phyloP scores from a whole-genome alignment of 2,329 filamentous ascomycete species.

The Calonectria pteridis region DNA sequence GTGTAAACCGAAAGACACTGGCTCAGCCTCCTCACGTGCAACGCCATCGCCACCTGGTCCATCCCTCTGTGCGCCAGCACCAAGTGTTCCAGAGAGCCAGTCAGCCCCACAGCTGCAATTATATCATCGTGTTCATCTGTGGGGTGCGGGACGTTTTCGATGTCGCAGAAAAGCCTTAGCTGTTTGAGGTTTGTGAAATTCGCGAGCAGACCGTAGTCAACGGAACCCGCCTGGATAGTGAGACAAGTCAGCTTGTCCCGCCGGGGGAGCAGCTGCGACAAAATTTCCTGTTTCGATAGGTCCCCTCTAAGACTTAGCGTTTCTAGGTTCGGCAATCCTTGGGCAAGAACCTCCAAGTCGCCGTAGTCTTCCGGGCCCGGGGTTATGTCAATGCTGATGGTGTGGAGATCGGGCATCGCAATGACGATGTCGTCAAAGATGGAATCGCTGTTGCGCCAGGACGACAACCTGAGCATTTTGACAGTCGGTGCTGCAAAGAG shows the following conservation, averaged over 20 bases:
- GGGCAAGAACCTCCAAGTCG: background rate
- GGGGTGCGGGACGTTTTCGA: background rate
- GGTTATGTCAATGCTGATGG: background rate
- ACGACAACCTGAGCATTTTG: background rate
- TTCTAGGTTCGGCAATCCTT: background rate
- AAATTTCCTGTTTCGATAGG: background rate
- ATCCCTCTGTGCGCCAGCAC: background rate
- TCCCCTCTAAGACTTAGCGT: background rate
- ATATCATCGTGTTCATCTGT: background rate
- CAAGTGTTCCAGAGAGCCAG: background rate
- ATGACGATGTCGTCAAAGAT: constrained; percentile 8
- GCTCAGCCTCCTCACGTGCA: background rate
- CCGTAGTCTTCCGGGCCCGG: background rate
- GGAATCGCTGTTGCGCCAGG: constrained; percentile 1
- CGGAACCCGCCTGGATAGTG: background rate
- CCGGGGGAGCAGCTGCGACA: background rate
- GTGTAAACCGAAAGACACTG: background rate
- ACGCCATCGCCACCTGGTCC: background rate
- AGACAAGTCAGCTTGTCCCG: background rate
- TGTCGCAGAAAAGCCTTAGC: background rate
- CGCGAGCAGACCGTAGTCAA: background rate
- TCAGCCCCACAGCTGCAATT: background rate
- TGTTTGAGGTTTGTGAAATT: constrained; percentile 9
- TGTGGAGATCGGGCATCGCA: background rate
- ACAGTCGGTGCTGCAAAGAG: background rate